Conservation (phyloP, 2,329 filamentous ascomycete species). For the Penicillium rolfsii region DNA sequence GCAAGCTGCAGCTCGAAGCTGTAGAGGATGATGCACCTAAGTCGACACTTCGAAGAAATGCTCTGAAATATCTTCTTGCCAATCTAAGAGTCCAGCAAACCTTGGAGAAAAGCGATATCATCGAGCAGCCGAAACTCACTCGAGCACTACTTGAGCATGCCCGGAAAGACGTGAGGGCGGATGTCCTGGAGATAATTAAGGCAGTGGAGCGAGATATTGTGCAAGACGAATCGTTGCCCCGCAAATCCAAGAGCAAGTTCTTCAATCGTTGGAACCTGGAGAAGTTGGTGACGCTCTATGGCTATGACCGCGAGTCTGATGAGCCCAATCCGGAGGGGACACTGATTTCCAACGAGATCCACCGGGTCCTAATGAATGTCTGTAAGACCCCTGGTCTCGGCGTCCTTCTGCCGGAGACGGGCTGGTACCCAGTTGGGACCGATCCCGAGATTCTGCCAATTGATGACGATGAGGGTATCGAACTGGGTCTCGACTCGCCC, state of each 20-base stretch:
- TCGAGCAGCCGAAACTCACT: conserved; percentile 73
- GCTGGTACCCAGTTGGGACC: conserved; percentile 78
- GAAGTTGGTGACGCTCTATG: conserved; percentile 72
- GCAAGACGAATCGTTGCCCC: conserved; percentile 71
- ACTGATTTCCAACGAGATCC: conserved; percentile 68
- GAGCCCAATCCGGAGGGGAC: conserved; percentile 49
- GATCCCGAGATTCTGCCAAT: conserved; percentile 61
- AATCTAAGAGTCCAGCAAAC: conserved; percentile 77
- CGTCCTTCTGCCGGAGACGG: conserved; percentile 73
- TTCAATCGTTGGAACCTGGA: conserved; percentile 75
- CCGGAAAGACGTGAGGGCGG: conserved; percentile 73
- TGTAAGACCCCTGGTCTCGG: conserved; percentile 77
- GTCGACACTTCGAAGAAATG: conserved; percentile 80
- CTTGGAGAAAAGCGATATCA: conserved; percentile 77
- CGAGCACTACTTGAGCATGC: conserved; percentile 75
- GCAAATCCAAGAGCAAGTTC: conserved; percentile 73
- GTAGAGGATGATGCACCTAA: conserved; percentile 66
- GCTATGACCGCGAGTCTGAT: conserved; percentile 52
- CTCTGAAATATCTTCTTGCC: conserved; percentile 77
- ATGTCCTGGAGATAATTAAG: conserved; percentile 75
- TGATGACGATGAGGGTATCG: conserved; percentile 55
- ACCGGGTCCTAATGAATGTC: conserved; percentile 73
- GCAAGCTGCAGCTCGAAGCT: conserved; percentile 56
- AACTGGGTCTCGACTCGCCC: conserved; percentile 69
- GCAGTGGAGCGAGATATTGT: conserved; percentile 72